Percentiles rank a stretch among this genome's conserved stretches.
These are phyloP conservation scores for Lentinula sp. DNA, from an alignment of 768 basidiomycete genomes.

Conservation along the genomic window DNA sequence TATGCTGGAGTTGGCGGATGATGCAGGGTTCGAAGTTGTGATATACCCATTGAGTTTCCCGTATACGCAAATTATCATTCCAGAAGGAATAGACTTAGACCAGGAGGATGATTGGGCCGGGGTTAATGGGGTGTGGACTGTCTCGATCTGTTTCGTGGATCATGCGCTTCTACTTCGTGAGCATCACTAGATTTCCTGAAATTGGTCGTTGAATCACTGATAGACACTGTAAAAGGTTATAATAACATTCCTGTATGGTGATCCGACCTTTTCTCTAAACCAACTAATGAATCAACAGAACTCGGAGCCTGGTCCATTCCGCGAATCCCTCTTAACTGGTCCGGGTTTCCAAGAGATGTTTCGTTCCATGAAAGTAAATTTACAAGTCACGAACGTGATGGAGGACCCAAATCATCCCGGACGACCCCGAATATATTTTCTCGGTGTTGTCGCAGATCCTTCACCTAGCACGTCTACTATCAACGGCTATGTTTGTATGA, in stretches of 20 bases:
- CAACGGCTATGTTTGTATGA: conserved; percentile 49
- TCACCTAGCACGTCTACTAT: conserved; percentile 34
- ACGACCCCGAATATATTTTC: conserved; percentile 48
- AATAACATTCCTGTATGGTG: conserved; percentile 26
- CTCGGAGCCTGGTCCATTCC: conserved; percentile 25
- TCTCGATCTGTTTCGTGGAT: conserved; percentile 65
- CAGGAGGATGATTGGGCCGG: conserved; percentile 51
- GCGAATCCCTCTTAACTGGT: conserved; percentile 44
- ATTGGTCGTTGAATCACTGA: background rate
- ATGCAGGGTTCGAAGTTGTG: conserved; percentile 23
- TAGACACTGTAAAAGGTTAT: conserved; percentile 30
- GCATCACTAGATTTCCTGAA: conserved; percentile 20
- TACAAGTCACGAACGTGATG: conserved; percentile 35
- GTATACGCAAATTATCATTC: conserved; percentile 46
- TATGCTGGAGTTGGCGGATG: conserved; percentile 32
- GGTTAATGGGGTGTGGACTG: conserved; percentile 52
- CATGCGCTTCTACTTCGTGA: conserved; percentile 60
- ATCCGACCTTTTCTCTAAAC: background rate
- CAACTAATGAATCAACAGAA: conserved; percentile 12
- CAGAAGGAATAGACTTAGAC: conserved; percentile 28
- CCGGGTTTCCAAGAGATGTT: conserved; percentile 47
- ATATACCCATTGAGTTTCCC: conserved; percentile 47
- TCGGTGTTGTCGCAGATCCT: conserved; percentile 42
- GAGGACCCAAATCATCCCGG: conserved; percentile 42
- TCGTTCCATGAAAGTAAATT: conserved; percentile 39